phyloP scores from a whole-genome alignment of 2,329 filamentous ascomycete species.

The Cercospora sojina region DNA sequence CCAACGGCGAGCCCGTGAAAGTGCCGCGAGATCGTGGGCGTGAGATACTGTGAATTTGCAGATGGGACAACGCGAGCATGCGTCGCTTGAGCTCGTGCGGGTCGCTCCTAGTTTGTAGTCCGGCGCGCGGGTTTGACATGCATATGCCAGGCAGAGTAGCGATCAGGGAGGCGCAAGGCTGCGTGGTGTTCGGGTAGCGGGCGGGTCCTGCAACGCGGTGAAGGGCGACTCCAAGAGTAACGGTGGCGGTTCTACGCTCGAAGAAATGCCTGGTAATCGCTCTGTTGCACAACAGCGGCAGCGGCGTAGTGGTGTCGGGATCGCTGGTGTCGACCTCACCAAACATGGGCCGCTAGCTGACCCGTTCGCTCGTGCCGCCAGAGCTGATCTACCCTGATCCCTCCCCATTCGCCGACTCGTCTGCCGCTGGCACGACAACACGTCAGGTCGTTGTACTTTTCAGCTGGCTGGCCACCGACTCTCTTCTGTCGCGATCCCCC shows the following conservation, averaged over 20 bases:
- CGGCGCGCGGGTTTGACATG: constrained; percentile 2
- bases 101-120: background rate
- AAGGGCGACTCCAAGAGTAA: constrained; percentile 1
- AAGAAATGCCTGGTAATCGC: constrained; percentile 1
- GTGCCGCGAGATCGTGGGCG: background rate
- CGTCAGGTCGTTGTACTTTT: constrained; percentile 1
- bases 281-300: constrained; percentile 10
- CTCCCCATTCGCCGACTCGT: background rate
- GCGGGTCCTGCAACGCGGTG: constrained; percentile 6
- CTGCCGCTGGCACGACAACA: constrained; percentile 13
- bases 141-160: constrained; percentile 4
- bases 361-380: constrained; percentile 3
- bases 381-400: constrained; percentile 7
- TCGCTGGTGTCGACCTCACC: constrained; percentile 4
- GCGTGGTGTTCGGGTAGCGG: constrained; percentile 2
- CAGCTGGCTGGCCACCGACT: constrained; percentile 10
- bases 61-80: background rate
- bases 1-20: background rate
- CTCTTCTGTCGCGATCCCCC: constrained; percentile 14
- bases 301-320: background rate
- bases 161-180: constrained; percentile 1
- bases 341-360: constrained; percentile 5
- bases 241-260: background rate
- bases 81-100: background rate
- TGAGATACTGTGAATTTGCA: background rate